Percentiles rank a stretch among this genome's conserved stretches.
These are phyloP conservation scores for Phyllosticta citriasiana DNA, from an alignment of 2,329 filamentous ascomycete species.

Conservation along the genomic window DNA sequence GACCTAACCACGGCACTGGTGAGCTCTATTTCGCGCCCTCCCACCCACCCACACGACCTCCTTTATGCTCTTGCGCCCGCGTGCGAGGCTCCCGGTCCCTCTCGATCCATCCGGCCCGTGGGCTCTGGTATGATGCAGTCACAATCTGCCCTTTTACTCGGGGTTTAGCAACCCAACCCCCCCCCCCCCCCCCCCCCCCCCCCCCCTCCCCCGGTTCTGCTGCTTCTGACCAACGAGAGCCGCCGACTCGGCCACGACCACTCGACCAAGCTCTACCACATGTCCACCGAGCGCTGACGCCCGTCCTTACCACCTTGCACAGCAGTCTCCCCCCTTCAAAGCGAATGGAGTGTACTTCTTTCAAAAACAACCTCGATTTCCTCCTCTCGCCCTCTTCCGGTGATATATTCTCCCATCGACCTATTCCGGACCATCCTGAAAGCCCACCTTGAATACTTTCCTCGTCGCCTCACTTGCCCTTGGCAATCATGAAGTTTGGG, in stretches of 20 bases:
- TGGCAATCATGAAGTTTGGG: constrained; percentile 35
- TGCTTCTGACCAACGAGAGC: background rate
- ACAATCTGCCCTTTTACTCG: background rate
- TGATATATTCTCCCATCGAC: background rate
- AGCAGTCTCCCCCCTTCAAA: background rate
- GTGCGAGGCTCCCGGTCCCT: background rate
- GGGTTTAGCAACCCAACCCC: background rate
- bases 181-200: too few species aligned
- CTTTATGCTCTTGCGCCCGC: background rate
- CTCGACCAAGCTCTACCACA: background rate
- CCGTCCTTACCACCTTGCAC: background rate
- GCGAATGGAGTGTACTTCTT: constrained; percentile 2
- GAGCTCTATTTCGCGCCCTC: background rate
- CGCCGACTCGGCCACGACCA: background rate
- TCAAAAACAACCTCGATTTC: background rate
- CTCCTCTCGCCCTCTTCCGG: constrained; percentile 1
- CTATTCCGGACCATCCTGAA: background rate
- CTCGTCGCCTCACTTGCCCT: background rate
- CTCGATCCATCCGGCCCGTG: background rate
- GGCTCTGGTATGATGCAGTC: background rate
- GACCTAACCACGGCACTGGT: background rate
- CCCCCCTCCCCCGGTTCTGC: background rate
- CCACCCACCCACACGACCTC: background rate
- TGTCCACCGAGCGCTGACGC: background rate
- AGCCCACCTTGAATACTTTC: background rate